Conservation (phyloP, 2,329 filamentous ascomycete genomes). For the Hortaea werneckii region DNA sequence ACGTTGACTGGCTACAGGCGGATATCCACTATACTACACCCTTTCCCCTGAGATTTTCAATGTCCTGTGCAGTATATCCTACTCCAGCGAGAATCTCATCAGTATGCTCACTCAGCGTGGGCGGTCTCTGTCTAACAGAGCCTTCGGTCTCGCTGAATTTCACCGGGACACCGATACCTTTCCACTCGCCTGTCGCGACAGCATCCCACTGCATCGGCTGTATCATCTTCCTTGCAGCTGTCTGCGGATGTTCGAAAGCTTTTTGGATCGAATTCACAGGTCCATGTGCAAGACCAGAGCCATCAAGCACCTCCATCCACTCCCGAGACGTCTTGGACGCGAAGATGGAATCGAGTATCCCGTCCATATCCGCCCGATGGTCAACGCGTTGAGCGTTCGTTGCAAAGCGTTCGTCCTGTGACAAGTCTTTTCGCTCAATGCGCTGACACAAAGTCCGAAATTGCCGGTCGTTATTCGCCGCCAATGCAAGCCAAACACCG, state of each 20-base stretch:
- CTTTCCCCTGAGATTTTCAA: neutral
- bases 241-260: conserved; percentile 37
- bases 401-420: conserved; percentile 20
- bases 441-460: conserved; percentile 27
- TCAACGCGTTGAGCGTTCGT: conserved; percentile 23
- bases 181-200: conserved; percentile 14
- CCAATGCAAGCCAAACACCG: conserved; percentile 11
- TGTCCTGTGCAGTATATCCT: neutral
- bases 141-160: conserved; percentile 20
- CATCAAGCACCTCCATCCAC: conserved; percentile 33
- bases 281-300: conserved; percentile 36
- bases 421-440: conserved; percentile 17
- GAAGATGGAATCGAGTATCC: conserved; percentile 28
- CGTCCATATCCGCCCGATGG: conserved; percentile 25
- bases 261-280: conserved; percentile 37
- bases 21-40: neutral
- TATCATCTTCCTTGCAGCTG: conserved; percentile 26
- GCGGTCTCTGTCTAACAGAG: conserved; percentile 13
- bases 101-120: conserved; percentile 19
- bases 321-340: conserved; percentile 29
- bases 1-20: no score
- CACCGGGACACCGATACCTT: conserved; percentile 17
- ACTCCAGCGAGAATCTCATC: conserved; percentile 13
- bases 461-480: conserved; percentile 27
- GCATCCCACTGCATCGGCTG: conserved; percentile 15